These are phyloP conservation scores for Diaporthe citri DNA, from an alignment of 2,329 filamentous ascomycete species.

Conservation along the genomic window DNA sequence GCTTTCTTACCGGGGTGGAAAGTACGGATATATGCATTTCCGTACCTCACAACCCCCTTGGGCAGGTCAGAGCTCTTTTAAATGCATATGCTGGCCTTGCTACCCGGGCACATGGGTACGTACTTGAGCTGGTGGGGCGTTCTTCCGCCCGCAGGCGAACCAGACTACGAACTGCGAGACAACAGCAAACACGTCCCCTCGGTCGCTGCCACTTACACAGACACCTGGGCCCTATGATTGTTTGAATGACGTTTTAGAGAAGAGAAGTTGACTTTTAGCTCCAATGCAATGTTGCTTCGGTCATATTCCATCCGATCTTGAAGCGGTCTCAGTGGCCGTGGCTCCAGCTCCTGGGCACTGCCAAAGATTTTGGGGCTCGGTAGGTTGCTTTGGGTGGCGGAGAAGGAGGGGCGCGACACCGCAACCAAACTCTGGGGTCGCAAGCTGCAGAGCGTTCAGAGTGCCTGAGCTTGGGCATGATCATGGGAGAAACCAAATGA, in stretches of 20 bases:
- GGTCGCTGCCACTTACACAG: not conserved
- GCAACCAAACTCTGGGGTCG: not conserved
- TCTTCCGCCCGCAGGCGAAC: not conserved
- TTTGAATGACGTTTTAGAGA: too few relatives aligned
- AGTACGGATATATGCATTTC: conserved; percentile 19
- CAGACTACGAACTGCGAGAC: conserved; percentile 9
- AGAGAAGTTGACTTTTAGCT: not conserved
- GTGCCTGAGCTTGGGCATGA: not conserved
- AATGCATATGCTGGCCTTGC: not conserved
- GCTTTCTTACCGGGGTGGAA: conserved; percentile 25
- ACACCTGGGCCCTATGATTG: not conserved
- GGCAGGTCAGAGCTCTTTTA: not conserved
- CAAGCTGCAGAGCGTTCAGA: not conserved
- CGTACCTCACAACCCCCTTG: too few relatives aligned
- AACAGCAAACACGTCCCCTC: conserved; percentile 23
- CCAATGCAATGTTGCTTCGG: not conserved
- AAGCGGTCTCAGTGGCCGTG: not conserved
- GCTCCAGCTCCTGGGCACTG: not conserved
- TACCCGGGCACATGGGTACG: not conserved
- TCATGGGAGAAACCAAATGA: not conserved
- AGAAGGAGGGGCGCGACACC: not conserved
- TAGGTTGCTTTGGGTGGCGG: too few relatives aligned
- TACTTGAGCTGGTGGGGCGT: not conserved
- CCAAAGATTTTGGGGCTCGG: not conserved
- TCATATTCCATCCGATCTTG: not conserved